Percentiles rank a stretch among this genome's conserved stretches.
Conservation (phyloP, 306 rosid genomes). For the Quercus agrifolia region DNA sequence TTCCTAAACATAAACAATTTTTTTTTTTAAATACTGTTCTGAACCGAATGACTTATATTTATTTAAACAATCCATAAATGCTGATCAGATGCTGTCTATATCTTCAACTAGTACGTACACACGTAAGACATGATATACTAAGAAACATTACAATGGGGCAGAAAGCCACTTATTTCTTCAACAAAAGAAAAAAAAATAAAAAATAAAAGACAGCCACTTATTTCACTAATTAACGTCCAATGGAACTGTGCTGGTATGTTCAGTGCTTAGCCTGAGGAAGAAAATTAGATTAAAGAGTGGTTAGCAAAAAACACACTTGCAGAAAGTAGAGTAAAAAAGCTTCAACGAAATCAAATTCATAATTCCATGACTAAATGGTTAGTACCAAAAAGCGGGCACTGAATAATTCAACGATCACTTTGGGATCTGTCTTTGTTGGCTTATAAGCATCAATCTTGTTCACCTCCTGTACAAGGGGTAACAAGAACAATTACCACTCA, state of each 20-base stretch:
- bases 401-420: slow-evolving; percentile 35
- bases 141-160: too few relatives aligned
- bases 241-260: slow-evolving; percentile 9
- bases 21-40: too few relatives aligned
- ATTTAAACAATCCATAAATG: too few relatives aligned
- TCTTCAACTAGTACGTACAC: too few relatives aligned
- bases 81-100: too few relatives aligned
- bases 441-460: slow-evolving; percentile 65
- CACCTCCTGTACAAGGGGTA: slow-evolving; percentile 41
- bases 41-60: too few relatives aligned
- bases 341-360: background rate
- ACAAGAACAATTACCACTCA: slow-evolving; percentile 5
- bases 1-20: too few relatives aligned
- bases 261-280: slow-evolving; percentile 35
- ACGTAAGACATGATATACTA: too few relatives aligned
- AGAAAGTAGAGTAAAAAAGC: background rate
- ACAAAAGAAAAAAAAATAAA: too few relatives aligned
- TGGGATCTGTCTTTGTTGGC: slow-evolving; percentile 50
- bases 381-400: slow-evolving; percentile 53
- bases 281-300: background rate
- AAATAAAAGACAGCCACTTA: too few relatives aligned
- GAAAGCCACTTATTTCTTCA: too few relatives aligned
- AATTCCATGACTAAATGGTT: background rate
- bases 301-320: background rate
- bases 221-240: background rate